Percentiles rank a stretch among this genome's conserved stretches.
Conservation (phyloP, 2,329 filamentous ascomycete genomes). For the Blumeriella jaapii region DNA sequence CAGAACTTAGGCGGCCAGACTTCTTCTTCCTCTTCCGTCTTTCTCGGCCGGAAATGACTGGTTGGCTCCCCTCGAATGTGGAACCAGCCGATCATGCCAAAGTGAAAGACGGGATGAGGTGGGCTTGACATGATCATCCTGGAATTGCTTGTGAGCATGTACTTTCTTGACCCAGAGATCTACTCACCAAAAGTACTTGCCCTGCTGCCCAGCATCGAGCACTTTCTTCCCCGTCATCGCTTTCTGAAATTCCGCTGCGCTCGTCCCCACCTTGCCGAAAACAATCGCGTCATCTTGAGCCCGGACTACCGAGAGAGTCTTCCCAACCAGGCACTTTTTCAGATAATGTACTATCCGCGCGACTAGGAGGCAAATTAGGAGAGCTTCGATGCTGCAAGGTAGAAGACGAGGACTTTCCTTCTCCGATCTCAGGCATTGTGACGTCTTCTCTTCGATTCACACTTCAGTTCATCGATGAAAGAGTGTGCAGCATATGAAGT, state of each 20-base stretch:
- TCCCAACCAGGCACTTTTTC: constrained; percentile 71
- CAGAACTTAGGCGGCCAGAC: constrained; percentile 82
- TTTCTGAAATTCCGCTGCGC: constrained; percentile 59
- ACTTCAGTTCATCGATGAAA: too few relatives aligned
- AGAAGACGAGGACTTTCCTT: constrained; percentile 30
- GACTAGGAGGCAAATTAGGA: constrained; percentile 35
- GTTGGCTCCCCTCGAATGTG: constrained; percentile 72
- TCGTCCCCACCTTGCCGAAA: constrained; percentile 84
- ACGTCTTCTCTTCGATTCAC: too few relatives aligned
- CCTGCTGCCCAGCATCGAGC: constrained; percentile 64
- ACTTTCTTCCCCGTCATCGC: constrained; percentile 66
- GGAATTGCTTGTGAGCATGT: too few relatives aligned
- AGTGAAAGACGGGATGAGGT: constrained; percentile 82
- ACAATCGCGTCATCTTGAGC: constrained; percentile 73
- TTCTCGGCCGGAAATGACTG: constrained; percentile 64
- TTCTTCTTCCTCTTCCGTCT: constrained; percentile 39
- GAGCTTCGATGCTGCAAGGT: not conserved
- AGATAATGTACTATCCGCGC: constrained; percentile 81
- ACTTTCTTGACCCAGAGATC: too few relatives aligned
- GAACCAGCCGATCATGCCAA: constrained; percentile 78
- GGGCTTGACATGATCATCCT: constrained; percentile 61
- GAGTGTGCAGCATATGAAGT: not conserved
- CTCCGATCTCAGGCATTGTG: constrained; percentile 51
- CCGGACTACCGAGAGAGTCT: constrained; percentile 57
- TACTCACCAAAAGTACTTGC: constrained; percentile 84